These are phyloP conservation scores for Clohesyomyces aquaticus DNA, from an alignment of 495 filamentous ascomycete genomes.

Conservation along the genomic window DNA sequence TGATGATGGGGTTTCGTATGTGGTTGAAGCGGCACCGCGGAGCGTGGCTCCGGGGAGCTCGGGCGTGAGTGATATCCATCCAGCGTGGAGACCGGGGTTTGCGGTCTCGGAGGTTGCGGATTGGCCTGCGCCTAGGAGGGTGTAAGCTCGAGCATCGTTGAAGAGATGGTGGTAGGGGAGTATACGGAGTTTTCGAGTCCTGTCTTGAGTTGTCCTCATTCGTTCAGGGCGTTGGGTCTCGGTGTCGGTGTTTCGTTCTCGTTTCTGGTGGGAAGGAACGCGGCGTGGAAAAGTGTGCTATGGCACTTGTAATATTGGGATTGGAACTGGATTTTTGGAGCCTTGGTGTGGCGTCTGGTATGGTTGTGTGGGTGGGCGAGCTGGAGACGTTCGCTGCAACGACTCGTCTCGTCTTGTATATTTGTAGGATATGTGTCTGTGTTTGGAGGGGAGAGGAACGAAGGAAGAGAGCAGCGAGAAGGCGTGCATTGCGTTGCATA, in stretches of 20 bases:
- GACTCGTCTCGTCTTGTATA: too few relatives aligned
- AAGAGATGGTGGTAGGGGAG: not conserved
- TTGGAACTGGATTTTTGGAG: not conserved
- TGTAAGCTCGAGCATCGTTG: not conserved
- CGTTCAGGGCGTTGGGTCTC: not conserved
- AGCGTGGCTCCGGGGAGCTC: conserved; percentile 43
- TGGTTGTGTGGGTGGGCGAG: too few relatives aligned
- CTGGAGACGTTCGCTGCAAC: too few relatives aligned
- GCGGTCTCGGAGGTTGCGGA: conserved; percentile 21
- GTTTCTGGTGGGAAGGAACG: not conserved
- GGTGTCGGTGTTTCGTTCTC: not conserved
- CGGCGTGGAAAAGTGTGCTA: not conserved
- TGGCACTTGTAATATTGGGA: conserved; percentile 6
- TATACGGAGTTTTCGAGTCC: not conserved
- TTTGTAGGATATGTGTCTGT: too few relatives aligned
- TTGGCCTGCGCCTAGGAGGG: not conserved
- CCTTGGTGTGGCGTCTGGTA: too few relatives aligned
- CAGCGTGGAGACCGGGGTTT: conserved; percentile 38
- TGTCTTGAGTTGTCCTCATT: not conserved
- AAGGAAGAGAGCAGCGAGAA: too few relatives aligned
- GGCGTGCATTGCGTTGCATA: too few relatives aligned
- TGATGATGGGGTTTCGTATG: conserved; percentile 71
- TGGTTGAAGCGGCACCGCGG: conserved; percentile 63
- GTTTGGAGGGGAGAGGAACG: too few relatives aligned
- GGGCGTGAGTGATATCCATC: conserved; percentile 38